Conservation (phyloP, 768 basidiomycete genomes). For the Bullera alba region DNA sequence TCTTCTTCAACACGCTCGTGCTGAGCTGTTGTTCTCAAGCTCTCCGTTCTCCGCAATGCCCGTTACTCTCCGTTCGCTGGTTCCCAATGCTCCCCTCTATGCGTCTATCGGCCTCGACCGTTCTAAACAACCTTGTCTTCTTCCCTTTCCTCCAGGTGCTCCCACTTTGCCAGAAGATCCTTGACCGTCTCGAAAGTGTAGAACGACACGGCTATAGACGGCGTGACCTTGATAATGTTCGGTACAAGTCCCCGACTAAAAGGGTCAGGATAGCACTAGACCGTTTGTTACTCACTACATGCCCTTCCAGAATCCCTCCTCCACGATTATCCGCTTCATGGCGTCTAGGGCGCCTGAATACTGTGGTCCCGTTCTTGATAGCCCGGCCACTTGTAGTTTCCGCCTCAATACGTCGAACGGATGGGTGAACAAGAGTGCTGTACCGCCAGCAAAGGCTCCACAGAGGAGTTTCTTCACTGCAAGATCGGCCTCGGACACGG, state of each 20-base stretch:
- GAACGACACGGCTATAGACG: conserved; percentile 42
- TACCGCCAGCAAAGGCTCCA: conserved; percentile 78
- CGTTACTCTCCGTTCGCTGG: neutral
- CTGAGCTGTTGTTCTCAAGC: too few species aligned
- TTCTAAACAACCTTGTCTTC: neutral
- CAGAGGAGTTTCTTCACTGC: conserved; percentile 59
- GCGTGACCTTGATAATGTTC: conserved; percentile 42
- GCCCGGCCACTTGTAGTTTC: conserved; percentile 67
- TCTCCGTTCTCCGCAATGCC: neutral
- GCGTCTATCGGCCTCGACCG: too few species aligned
- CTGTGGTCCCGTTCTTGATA: conserved; percentile 52
- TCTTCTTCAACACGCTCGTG: too few species aligned
- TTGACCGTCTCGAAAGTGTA: conserved; percentile 43
- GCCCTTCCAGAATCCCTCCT: conserved; percentile 57
- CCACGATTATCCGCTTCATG: conserved; percentile 58
- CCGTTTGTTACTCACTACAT: conserved; percentile 39
- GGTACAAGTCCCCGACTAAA: conserved; percentile 38
- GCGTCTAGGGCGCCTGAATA: conserved; percentile 80
- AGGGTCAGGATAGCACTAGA: neutral
- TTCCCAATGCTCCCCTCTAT: neutral
- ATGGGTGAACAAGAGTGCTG: conserved; percentile 90
- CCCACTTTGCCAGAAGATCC: conserved; percentile 16
- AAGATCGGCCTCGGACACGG: conserved; percentile 15
- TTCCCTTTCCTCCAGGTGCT: conserved; percentile 7
- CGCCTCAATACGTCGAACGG: conserved; percentile 90